Evolutionary conservation across 1,284 basidiomycete genomes (phyloP).

Genomic region (Tylopilus orsonianus): DNA sequence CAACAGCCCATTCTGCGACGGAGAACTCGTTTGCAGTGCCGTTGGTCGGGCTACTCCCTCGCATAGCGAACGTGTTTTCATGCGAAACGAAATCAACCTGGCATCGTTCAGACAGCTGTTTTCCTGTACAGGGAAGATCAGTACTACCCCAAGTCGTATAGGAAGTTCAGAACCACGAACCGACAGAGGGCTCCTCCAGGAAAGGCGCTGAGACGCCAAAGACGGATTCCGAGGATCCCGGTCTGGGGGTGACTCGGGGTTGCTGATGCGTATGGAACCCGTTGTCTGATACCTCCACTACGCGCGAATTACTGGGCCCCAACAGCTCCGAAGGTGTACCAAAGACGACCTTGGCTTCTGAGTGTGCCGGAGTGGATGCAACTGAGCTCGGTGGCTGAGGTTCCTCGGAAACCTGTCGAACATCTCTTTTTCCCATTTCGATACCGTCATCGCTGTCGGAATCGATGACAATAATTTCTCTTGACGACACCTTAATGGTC

Average conservation of each 20-base stretch:
- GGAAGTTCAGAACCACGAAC: slow-evolving; percentile 18
- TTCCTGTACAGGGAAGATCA: slow-evolving; percentile 10
- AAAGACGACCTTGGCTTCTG: slow-evolving; percentile 23
- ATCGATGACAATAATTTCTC: slow-evolving; percentile 58
- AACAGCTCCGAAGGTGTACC: slow-evolving; percentile 33
- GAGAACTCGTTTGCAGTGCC: slow-evolving; percentile 20
- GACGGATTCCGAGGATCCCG: slow-evolving; percentile 8
- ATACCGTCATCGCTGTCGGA: slow-evolving; percentile 50
- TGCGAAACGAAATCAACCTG: neutral
- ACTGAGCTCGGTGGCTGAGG: neutral
- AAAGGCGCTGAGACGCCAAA: slow-evolving; percentile 25
- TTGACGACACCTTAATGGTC: slow-evolving; percentile 16
- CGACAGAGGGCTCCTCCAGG: neutral
- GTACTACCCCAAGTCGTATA: neutral
- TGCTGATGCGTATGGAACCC: neutral
- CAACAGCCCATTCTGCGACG: slow-evolving; percentile 53
- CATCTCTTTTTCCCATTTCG: neutral
- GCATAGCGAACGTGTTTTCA: neutral
- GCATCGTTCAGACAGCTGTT: neutral
- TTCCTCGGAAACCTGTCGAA: neutral
- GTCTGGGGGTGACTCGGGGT: slow-evolving; percentile 1
- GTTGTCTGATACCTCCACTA: neutral
- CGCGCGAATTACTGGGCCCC: neutral
- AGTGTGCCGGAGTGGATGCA: slow-evolving; percentile 7
- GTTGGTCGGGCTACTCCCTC: neutral